Evolutionary conservation across 805 yeast species (phyloP).

Genomic region (Komagataella pseudopastoris): DNA sequence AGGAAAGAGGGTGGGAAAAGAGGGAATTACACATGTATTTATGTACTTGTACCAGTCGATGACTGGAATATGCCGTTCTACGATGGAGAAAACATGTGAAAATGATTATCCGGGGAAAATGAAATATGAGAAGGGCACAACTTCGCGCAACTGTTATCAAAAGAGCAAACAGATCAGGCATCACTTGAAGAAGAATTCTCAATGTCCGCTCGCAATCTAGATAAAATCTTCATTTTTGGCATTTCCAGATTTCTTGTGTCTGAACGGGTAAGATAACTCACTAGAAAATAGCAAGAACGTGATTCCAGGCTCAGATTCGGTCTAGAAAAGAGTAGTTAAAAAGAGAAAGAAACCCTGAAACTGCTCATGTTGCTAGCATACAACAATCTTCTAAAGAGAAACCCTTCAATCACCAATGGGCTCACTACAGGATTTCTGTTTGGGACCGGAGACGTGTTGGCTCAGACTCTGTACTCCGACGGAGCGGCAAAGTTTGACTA

Average conservation of each 20-base stretch:
- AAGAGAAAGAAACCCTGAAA: neutral
- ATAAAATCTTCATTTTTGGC: too few species aligned
- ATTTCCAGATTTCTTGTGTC: neutral
- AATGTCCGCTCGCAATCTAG: neutral
- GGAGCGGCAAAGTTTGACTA: constrained; percentile 26
- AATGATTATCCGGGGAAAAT: neutral
- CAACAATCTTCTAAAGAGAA: constrained; percentile 4
- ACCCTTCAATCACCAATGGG: constrained; percentile 32
- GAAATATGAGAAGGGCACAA: neutral
- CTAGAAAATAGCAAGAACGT: neutral
- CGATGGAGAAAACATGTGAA: neutral
- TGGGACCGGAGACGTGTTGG: constrained; percentile 65
- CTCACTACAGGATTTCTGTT: constrained; percentile 40
- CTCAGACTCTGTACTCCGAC: constrained; percentile 33
- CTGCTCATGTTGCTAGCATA: constrained; percentile 2
- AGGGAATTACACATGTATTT: neutral
- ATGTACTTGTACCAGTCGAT: neutral
- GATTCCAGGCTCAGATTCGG: neutral
- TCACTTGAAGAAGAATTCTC: neutral
- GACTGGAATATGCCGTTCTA: neutral
- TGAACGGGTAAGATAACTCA: neutral
- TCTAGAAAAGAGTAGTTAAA: neutral
- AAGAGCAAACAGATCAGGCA: neutral
- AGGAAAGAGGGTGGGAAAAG: neutral
- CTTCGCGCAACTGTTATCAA: neutral